These are phyloP conservation scores for Fusarium heterosporum DNA, from an alignment of 2,329 filamentous ascomycete species.

Conservation along the genomic window DNA sequence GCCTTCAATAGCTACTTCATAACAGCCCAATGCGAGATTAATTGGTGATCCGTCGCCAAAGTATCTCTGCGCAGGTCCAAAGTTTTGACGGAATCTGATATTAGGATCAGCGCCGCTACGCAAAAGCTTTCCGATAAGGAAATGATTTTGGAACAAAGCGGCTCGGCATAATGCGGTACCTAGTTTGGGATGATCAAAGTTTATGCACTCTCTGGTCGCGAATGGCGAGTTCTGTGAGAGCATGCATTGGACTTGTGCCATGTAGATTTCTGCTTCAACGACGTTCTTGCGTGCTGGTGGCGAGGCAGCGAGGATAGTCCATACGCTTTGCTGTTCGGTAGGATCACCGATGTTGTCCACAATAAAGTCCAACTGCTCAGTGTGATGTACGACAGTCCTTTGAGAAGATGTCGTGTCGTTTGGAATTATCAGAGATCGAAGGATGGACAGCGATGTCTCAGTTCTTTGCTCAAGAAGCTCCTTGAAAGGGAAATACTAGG, in stretches of 20 bases:
- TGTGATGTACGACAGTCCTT: fast-evolving
- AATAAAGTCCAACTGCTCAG: not conserved
- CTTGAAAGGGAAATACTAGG: not conserved
- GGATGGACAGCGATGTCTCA: not conserved
- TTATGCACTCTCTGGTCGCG: not conserved
- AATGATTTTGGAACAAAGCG: not conserved
- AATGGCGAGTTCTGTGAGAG: not conserved
- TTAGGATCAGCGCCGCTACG: not conserved
- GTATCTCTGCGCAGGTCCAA: not conserved
- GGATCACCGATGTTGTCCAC: not conserved
- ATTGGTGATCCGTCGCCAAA: not conserved
- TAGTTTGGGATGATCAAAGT: not conserved
- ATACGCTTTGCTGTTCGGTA: not conserved
- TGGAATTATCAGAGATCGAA: not conserved
- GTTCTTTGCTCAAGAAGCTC: not conserved
- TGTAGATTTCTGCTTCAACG: not conserved
- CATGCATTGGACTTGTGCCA: not conserved
- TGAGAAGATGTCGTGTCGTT: not conserved
- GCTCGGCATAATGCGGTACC: not conserved
- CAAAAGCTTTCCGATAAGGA: not conserved
- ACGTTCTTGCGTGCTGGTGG: slow-evolving; percentile 1
- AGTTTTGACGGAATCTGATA: not conserved
- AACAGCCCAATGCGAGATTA: fast-evolving
- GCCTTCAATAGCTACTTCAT: not conserved
- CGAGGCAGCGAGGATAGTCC: not conserved